Percentiles rank a stretch among this genome's conserved stretches.
These are phyloP conservation scores for Tuber borchii DNA, from an alignment of 495 filamentous ascomycete genomes.

Conservation along the genomic window DNA sequence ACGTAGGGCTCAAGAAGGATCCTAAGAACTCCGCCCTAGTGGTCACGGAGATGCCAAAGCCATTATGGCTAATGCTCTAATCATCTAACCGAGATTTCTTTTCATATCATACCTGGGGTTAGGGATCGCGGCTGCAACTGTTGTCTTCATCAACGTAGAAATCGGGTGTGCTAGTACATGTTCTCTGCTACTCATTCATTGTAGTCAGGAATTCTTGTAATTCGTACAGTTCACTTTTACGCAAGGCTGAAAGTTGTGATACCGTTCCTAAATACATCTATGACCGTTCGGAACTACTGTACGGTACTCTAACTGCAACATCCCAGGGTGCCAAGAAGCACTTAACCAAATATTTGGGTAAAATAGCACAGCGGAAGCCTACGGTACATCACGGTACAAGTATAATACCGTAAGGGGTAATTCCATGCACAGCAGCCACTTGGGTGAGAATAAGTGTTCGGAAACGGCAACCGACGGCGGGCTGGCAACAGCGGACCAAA, in stretches of 20 bases:
- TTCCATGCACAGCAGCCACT: too few relatives aligned
- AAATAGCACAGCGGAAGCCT: neutral
- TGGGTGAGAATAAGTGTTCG: too few relatives aligned
- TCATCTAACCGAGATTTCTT: neutral
- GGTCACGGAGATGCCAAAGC: constrained; percentile 24
- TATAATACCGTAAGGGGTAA: too few relatives aligned
- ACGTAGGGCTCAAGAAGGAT: constrained; percentile 64
- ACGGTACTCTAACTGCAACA: neutral
- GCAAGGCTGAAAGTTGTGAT: neutral
- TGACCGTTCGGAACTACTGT: neutral
- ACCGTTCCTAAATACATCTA: neutral
- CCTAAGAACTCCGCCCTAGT: constrained; percentile 8
- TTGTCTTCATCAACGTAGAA: neutral
- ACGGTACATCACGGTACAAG: neutral
- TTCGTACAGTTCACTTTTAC: neutral
- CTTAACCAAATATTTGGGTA: neutral
- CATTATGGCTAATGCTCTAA: constrained; percentile 36
- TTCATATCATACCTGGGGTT: neutral
- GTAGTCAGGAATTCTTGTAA: neutral
- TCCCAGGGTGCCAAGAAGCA: neutral
- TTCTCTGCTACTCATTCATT: neutral
- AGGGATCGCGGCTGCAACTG: neutral
- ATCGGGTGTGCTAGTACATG: neutral
- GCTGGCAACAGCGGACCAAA: too few relatives aligned
- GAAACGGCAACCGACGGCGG: too few relatives aligned